Evolutionary conservation across 2,329 filamentous ascomycete species (phyloP).

Genomic region (Claviceps pusilla): DNA sequence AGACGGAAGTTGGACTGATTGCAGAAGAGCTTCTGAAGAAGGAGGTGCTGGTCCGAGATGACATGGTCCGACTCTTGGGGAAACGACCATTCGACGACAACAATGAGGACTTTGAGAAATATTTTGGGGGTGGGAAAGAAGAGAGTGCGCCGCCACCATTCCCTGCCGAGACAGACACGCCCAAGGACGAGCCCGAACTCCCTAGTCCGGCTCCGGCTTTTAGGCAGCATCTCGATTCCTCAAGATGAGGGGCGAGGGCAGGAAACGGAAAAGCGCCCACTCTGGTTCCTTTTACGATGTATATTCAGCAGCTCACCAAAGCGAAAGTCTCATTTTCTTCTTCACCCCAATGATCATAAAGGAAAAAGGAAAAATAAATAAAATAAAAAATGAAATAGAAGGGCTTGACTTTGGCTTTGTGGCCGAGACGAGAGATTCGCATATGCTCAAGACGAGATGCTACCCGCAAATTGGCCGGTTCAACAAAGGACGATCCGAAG

Average conservation of each 20-base stretch:
- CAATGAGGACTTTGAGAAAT: conserved; percentile 88
- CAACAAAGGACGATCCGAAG: background rate
- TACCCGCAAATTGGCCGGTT: conserved; percentile 1
- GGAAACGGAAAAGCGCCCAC: background rate
- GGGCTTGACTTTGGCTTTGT: background rate
- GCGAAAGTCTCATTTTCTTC: background rate
- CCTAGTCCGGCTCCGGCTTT: conserved; percentile 26
- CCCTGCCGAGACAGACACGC: conserved; percentile 28
- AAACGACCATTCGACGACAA: conserved; percentile 68
- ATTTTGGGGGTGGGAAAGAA: conserved; percentile 55
- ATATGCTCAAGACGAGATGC: conserved; percentile 1
- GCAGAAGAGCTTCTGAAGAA: conserved; percentile 86
- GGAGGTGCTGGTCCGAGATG: conserved; percentile 81
- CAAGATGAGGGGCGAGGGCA: conserved; percentile 1
- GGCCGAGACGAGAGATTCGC: background rate
- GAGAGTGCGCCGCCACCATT: conserved; percentile 44
- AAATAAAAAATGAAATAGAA: background rate
- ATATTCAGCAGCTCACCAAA: background rate
- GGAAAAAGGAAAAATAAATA: too few species aligned
- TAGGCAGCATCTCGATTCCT: conserved; percentile 9
- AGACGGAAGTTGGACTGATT: conserved; percentile 72
- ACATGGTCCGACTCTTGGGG: conserved; percentile 79
- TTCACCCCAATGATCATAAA: background rate
- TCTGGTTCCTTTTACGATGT: background rate
- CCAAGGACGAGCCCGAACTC: conserved; percentile 19